phyloP scores from a whole-genome alignment of 257 asterid genomes.

The Marsdenia floribunda region DNA sequence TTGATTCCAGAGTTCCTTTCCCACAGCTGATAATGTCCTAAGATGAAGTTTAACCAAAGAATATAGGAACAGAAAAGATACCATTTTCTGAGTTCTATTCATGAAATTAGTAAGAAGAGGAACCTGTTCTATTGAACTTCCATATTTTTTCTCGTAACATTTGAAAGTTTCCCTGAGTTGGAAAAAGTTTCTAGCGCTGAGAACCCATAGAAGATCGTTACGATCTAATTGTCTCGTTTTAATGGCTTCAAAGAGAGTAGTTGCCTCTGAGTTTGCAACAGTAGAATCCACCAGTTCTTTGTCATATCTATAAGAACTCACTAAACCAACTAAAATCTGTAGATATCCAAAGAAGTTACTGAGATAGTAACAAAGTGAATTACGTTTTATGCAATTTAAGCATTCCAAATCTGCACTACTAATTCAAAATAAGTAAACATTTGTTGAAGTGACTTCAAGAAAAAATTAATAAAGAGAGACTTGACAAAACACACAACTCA shows the following conservation, averaged over 20 bases:
- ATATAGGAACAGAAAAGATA: background rate
- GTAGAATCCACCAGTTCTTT: slow-evolving; percentile 43
- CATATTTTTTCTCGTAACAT: slow-evolving; percentile 44
- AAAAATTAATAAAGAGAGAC: background rate
- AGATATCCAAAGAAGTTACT: background rate
- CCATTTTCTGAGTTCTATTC: background rate
- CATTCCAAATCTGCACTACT: background rate
- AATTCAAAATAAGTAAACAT: background rate
- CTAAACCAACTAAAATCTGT: slow-evolving; percentile 60
- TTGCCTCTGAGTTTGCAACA: slow-evolving; percentile 53
- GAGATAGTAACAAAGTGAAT: background rate
- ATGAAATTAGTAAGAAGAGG: background rate
- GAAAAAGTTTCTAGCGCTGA: slow-evolving; percentile 53
- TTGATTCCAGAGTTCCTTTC: slow-evolving; percentile 41
- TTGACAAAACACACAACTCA: background rate
- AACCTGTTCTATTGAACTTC: slow-evolving; percentile 60
- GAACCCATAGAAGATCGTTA: slow-evolving; percentile 45
- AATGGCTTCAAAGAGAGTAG: slow-evolving; percentile 43
- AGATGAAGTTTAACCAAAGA: slow-evolving; percentile 1
- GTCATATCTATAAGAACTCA: slow-evolving; percentile 69
- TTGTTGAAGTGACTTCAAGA: background rate
- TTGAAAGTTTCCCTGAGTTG: slow-evolving; percentile 69
- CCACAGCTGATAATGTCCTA: slow-evolving; percentile 60
- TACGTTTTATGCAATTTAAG: background rate
- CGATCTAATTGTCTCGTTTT: slow-evolving; percentile 36